A percentile compares a stretch with the other conserved stretches of the same genome.
Conservation (phyloP, 805 yeast genomes). For the Candida chilensis region DNA sequence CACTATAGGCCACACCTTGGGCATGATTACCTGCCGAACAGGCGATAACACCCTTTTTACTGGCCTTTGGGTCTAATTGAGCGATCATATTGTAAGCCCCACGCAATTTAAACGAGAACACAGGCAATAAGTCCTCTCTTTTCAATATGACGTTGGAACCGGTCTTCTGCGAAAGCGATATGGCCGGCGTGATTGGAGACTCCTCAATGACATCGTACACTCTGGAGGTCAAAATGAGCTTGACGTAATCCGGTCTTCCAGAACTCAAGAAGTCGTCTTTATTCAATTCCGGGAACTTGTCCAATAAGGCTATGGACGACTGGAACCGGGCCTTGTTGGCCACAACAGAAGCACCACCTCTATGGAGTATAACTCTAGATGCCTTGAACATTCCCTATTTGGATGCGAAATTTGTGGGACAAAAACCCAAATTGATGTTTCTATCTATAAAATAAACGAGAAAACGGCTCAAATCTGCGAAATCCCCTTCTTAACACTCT, state of each 20-base stretch:
- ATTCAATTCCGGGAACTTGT: constrained; percentile 35
- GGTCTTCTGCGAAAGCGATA: constrained; percentile 63
- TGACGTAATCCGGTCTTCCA: constrained; percentile 87
- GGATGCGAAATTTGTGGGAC: too few relatives aligned
- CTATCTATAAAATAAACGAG: too few relatives aligned
- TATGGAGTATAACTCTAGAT: too few relatives aligned
- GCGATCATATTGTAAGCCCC: constrained; percentile 99
- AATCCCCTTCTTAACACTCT: too few relatives aligned
- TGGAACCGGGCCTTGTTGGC: too few relatives aligned
- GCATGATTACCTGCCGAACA: constrained; percentile 99
- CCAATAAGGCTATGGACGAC: too few relatives aligned
- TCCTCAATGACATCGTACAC: constrained; percentile 94
- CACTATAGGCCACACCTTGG: constrained; percentile 95
- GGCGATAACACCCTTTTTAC: constrained; percentile 83
- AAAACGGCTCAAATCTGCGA: too few relatives aligned
- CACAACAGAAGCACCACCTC: too few relatives aligned
- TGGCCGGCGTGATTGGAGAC: constrained; percentile 74
- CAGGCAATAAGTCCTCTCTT: constrained; percentile 91
- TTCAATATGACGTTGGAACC: constrained; percentile 73
- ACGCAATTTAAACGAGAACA: constrained; percentile 89
- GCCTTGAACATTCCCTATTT: too few relatives aligned
- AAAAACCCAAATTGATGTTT: too few relatives aligned
- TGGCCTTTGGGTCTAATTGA: constrained; percentile 51
- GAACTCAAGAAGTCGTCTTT: constrained; percentile 43
- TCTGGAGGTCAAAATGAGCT: constrained; percentile 81